A percentile compares a stretch with the other conserved stretches of the same genome.
phyloP scores from a whole-genome alignment of 129 eudicot genomes.

The Cynara cardunculus region DNA sequence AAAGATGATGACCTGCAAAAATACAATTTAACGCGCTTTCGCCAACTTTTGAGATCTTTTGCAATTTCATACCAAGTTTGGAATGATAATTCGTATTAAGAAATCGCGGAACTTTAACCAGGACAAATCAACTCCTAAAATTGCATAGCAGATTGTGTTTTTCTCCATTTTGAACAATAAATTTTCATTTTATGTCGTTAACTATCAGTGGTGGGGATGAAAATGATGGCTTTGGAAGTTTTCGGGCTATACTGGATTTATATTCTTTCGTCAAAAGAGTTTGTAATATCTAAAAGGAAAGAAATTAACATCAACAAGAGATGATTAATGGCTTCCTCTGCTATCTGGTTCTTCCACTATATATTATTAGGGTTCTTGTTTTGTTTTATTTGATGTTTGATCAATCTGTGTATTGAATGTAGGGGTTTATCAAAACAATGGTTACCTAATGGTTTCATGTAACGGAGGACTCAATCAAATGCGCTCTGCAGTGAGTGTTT shows the following conservation, averaged over 20 bases:
- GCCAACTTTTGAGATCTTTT: background rate
- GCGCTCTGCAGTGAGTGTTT: slow-evolving; percentile 81
- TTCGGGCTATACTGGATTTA: background rate
- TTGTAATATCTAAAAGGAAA: background rate
- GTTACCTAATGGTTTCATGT: slow-evolving; percentile 94
- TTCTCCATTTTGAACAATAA: background rate
- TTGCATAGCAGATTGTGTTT: background rate
- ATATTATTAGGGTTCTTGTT: background rate
- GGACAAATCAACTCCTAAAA: no score
- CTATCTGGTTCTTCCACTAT: no score
- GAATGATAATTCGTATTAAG: background rate
- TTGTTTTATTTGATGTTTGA: background rate
- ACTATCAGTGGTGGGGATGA: background rate
- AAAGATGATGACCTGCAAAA: background rate
- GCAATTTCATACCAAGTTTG: background rate
- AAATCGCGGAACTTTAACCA: background rate
- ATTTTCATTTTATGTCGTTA: background rate
- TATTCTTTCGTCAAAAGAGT: background rate
- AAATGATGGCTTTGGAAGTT: background rate
- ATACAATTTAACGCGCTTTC: background rate
- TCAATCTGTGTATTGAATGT: background rate
- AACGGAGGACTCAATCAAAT: slow-evolving; percentile 98
- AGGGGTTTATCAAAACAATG: slow-evolving; percentile 95
- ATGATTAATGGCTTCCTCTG: background rate
- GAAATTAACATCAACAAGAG: background rate